phyloP scores from a whole-genome alignment of 1,284 basidiomycete species.

The Leccinum laetum region DNA sequence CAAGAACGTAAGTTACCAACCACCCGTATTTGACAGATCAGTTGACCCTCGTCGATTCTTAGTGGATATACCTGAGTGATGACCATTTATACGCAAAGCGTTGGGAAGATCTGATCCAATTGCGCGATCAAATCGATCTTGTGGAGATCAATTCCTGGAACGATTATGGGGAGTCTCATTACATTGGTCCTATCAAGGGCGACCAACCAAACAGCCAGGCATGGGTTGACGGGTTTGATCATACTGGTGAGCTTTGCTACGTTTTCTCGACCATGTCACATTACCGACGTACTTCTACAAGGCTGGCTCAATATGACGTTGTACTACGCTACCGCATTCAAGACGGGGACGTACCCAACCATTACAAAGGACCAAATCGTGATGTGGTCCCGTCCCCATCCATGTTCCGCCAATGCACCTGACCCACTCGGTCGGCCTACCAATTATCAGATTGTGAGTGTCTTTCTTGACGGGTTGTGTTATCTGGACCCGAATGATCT shows the following conservation, averaged over 20 bases:
- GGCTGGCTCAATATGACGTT: constrained; percentile 66
- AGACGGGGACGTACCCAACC: constrained; percentile 66
- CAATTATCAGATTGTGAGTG: constrained; percentile 51
- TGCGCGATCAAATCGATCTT: constrained; percentile 61
- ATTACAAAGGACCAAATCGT: constrained; percentile 67
- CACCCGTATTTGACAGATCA: not conserved
- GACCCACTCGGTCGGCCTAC: constrained; percentile 56
- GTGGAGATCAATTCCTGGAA: constrained; percentile 69
- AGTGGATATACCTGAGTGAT: constrained; percentile 68
- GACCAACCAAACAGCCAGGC: constrained; percentile 61
- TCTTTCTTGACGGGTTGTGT: constrained; percentile 1
- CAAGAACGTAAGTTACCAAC: constrained; percentile 65
- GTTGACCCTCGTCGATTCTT: constrained; percentile 6
- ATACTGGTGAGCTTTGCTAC: constrained; percentile 45
- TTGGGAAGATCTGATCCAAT: constrained; percentile 70
- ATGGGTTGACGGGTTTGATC: constrained; percentile 69
- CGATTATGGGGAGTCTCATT: constrained; percentile 59
- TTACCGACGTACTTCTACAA: constrained; percentile 17
- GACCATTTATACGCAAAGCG: constrained; percentile 73
- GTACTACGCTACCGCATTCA: constrained; percentile 77
- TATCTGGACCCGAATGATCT: constrained; percentile 8
- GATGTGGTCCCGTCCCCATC: constrained; percentile 77
- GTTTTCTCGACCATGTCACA: not conserved
- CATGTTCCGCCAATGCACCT: constrained; percentile 50
- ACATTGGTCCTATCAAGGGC: constrained; percentile 67